Evolutionary conservation across 208 protist genomes (phyloP), one percentile per base, ranked within the genome.

Genomic region (Crithidia mellificae): DNA sequence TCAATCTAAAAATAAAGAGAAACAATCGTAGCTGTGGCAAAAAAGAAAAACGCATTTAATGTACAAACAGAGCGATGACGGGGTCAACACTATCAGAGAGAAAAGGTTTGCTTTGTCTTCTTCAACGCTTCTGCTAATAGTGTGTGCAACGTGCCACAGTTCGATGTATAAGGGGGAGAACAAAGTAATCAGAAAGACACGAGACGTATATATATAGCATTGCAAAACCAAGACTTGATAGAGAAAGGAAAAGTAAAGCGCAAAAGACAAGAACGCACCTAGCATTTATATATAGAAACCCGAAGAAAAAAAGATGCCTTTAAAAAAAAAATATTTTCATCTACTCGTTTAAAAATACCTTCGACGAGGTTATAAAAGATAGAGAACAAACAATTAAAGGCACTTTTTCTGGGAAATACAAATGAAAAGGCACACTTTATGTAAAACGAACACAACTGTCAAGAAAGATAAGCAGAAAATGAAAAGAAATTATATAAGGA

Each of bases 401-500:
- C n/a, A n/a, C n/a, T n/a, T n/a, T n/a, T 41, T 41, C 8, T 46
- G 41, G 20, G 29, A 55, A n/a, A 55, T n/a, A n/a, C n/a, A n/a
- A n/a, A n/a, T n/a, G 29, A 55, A 55, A 38, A 30, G 29, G 20
- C 34, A n/a, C n/a, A n/a, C n/a, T n/a, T n/a, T n/a, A n/a, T n/a
- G n/a, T n/a, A n/a, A 38, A 38, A 36, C 6, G 38, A 6, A 55
- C 46, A 51, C 20, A 51, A 12, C 7, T 51, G 17, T 29, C n/a
- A 14, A 36, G 17, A 38, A 1, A 19, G 29, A 17, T 17, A 55
- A 55, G 50, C 22, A 55, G 50, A 30, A 55, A n/a, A 38, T 22
- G n/a, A 55, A 55, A 15, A 32, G 38, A 36, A 55, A 55, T 6
- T 15, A 12, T 19, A 62, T 32, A 56, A 63, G 17, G 24, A 32